Base-by-base conservation (phyloP, 148 eudicot species). In the Arctostaphylos glauca region DNA sequence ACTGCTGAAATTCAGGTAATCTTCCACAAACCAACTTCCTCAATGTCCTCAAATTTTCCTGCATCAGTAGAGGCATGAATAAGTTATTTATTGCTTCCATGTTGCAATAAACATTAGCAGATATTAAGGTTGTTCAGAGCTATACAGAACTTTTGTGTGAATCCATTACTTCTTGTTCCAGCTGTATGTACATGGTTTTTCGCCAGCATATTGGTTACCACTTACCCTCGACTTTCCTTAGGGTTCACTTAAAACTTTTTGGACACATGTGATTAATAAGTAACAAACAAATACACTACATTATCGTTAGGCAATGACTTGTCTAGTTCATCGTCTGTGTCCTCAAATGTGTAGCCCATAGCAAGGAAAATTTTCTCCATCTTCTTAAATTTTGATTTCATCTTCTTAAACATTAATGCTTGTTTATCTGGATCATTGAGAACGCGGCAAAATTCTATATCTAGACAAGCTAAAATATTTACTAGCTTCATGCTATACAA, bases 1-100 rank as follows among this genome's bases (percentile, higher is more conserved):
- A 81, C 85, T 72, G 84, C 89, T 59, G 92, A 88, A 71, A 83
- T 86, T 50, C 87, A 88, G 92, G 93, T 91, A 87, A 67, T 67
- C 41, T 67, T 25, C 50, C 70, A 58, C 25, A 41, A 54, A 73
- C 49, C 21, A 25, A 7, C 23, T 44, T 41, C 72, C 14, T 12
- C 6, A 13, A 46, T 47, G 44, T 10, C 43, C 14, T 47, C 81
- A 48, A 46, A 15, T 44, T 60, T 21, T 60, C 55, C 72, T 46
- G 55, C 72, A 62, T 59, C 55, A 46, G 62, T 14, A 58, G 38
- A 6, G 43, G 46, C 74, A 6, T n/a, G 23, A 12, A 59, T 18
- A 52, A 80, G 0, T 44, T 21, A 44, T 19, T 25, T 46, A 13
- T 12, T 46, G 73, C 23, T 72, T 23, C 25, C 60, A 18, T 44